Base-by-base conservation (phyloP, 2,329 filamentous ascomycete genomes). In the Chrysoporthe deuterocubensis region DNA sequence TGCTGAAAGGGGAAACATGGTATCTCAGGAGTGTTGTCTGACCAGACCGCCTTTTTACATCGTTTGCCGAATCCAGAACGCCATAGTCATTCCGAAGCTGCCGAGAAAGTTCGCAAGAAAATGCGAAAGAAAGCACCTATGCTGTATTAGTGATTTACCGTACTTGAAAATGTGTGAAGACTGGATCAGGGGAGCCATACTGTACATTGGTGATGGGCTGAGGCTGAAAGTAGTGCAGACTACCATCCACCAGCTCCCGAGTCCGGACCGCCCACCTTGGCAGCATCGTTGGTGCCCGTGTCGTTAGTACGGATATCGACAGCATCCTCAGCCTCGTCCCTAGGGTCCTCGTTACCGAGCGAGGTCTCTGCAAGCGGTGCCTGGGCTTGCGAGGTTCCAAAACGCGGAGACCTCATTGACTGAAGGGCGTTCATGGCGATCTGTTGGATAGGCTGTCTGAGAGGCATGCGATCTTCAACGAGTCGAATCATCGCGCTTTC, bases 1-100 rank as follows among this genome's bases (percentile, higher is more conserved):
- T 40, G 37, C 37, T 40, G 37, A 40, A 40, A 40, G 37, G 6
- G 37, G 58, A 32, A 56, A 65, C 46, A 57, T 61, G 62, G 66
- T 67, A 67, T 67, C 40, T 67, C 42, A 32, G 64, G n/a, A 56
- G 26, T 60, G 37, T 26, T n/a, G 52, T 62, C 62, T 65, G 58
- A 56, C 46, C 50, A 37, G 52, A 46, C 66, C 40, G 59, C 34
- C 16, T 43, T 56, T 63, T 64, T 32, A 13, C 46, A 42, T 16
- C 26, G 43, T 61, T 16, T 61, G 43, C 42, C 43, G 13, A 61
- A 46, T 48, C 42, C 6, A 18, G 42, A 61, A 54, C 43, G 58
- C 58, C 58, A 11, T 44, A 16, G 21, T 16, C 2, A 4, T 46
- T 32, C 42, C 26, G 42, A 32, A 60, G n/a, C 40, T 44, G 58